phyloP scores from a whole-genome alignment of 2,329 filamentous ascomycete species.

The Neofusicoccum laricinum region DNA sequence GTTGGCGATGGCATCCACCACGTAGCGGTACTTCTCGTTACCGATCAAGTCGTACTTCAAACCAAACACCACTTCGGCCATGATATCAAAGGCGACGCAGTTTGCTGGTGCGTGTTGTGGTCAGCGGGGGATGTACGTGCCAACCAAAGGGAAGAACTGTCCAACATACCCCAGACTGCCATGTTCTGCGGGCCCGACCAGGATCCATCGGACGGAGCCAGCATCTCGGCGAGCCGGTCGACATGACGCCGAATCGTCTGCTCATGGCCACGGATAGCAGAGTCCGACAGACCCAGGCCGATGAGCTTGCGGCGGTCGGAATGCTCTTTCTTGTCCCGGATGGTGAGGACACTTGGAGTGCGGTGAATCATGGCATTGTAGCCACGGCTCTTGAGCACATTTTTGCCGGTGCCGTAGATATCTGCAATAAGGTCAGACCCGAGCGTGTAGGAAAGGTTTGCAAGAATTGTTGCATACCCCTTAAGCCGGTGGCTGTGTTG shows the following conservation, averaged over 20 bases:
- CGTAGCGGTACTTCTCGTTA: constrained; percentile 40
- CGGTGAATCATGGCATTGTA: constrained; percentile 38
- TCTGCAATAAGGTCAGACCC: not conserved
- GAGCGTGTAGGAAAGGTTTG: no score
- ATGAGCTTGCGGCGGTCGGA: constrained; percentile 47
- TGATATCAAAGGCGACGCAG: constrained; percentile 48
- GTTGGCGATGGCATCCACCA: constrained; percentile 39
- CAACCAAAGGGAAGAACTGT: no score
- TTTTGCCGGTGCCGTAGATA: not conserved
- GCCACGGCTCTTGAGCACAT: not conserved
- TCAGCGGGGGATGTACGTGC: no score
- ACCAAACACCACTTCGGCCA: constrained; percentile 48
- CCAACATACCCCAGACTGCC: no score
- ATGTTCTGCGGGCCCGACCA: no score
- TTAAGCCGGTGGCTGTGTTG: constrained; percentile 61
- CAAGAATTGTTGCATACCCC: constrained; percentile 21
- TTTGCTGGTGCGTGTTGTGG: no score
- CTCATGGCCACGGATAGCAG: constrained; percentile 36
- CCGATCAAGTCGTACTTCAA: constrained; percentile 45
- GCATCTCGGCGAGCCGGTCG: not conserved
- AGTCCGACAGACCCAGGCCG: constrained; percentile 45
- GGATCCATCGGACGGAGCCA: not conserved
- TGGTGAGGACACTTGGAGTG: constrained; percentile 41
- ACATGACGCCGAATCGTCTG: not conserved
- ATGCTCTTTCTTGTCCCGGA: constrained; percentile 45